Evolutionary conservation across 139 green algal species (phyloP), one percentile per base, ranked within the genome.

Genomic region (Volvox reticuliferus): DNA sequence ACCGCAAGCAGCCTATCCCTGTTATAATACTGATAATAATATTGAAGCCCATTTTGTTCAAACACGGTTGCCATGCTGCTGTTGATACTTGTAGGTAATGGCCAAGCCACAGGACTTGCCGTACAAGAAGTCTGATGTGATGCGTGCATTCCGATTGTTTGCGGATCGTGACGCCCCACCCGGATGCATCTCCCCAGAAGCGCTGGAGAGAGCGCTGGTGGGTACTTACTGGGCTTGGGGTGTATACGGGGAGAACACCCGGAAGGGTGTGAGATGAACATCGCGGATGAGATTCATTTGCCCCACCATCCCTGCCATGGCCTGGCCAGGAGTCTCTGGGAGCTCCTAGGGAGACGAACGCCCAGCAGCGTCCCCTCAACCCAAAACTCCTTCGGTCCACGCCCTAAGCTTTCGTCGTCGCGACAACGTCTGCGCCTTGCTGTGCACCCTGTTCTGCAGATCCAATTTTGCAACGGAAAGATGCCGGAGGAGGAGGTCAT

Each of bases 121-220:
- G 13, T 94, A 92, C 89, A 94, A 79, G 65, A 91, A 89, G 61
- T 73, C 69, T 0, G 93, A 95, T 55, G 61, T 95, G 37, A 62
- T 93, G 73, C 89, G 92, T 24, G 82, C 91, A 6, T 95, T 95
- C 55, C 88, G 89, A 20, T 79, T 94, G 86, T 93, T 95, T 80
- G 89, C 89, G 28, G 91, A 94, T 62, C 62, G 21, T 9, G 79
- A 84, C 28, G 92, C 83, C 33, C 92, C 93, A 21, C 21, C 35
- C 50, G 93, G 93, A 16, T 91, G 85, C 79, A 95, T 95, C 37
- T 69, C 63, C 21, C 89, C 92, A 22, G 93, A 95, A 26, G 62
- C 75, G 20, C 82, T 95, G 62, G 92, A 94, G 81, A 71, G 79
- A 35, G 89, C 92, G 37, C 87, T 95, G 86, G 93, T 95, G 71